Evolutionary conservation across 441 rosid species (phyloP), one percentile per base, ranked within the genome.

Genomic region (Gossypium lobatum): DNA sequence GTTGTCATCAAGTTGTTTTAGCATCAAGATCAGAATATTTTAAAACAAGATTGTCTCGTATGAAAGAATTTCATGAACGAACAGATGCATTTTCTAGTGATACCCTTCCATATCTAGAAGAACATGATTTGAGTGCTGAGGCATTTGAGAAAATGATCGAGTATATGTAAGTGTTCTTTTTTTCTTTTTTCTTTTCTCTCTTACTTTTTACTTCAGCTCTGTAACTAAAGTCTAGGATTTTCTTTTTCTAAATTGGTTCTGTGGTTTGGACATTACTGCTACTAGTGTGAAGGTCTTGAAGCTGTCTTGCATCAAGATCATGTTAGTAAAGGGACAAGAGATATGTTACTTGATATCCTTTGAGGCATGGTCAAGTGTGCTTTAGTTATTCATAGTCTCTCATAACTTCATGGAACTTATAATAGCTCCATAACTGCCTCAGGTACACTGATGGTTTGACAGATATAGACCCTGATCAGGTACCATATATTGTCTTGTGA

Each of bases 1-100:
- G 82, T 71, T 93, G 97, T 86, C 98, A 93, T 85, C 96, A 93
- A 86, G 98, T 91, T 76, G 83, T 95, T 79, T 85, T 95, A 78
- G 96, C 96, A 61, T 89, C 99, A 11, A 93, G 99, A 80, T 95
- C 99, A 21, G 98, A 95, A 82, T 95, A 95, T 79, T 95, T 93
- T 67, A 88, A 88, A 83, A 93, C 99, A 78, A 84, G 98, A 74
- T 73, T 93, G 79, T 88, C 91, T 54, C 90, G 85, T 28, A 85
- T 93, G 84, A 89, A 87, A 77, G 96, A 90, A 77, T 95, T 91
- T 61, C 77, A 82, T 71, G 92, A 87, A 81, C 90, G 86, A 13
- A 85, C 83, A 63, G 79, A 83, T 79, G 87, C 76, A 71, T 75
- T 84, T 46, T 78, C 76, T 6, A 65, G 79, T 73, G 80, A 79